Conservation (phyloP, 345 rosid species). For the Gossypium arboreum region DNA sequence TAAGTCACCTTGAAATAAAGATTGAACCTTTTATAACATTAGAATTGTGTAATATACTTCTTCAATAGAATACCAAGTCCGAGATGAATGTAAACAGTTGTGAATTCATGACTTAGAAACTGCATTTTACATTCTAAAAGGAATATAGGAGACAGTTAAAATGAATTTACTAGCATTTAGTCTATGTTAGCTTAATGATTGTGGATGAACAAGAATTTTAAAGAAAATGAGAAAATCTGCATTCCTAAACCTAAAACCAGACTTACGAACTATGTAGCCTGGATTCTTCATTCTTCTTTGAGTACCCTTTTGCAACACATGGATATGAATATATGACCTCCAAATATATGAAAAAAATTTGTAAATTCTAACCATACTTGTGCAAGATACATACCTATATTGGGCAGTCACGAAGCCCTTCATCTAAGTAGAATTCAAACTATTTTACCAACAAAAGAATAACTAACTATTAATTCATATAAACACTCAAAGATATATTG, state of each 20-base stretch:
- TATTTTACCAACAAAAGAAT: conserved; percentile 7
- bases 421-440: conserved; percentile 9
- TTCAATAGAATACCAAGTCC: not conserved
- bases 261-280: conserved; percentile 24
- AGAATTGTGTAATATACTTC: not conserved
- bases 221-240: conserved; percentile 13
- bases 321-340: no score
- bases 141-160: conserved; percentile 5
- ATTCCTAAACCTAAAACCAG: conserved; percentile 30
- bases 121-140: conserved; percentile 12
- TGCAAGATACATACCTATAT: no score
- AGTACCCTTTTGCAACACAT: no score
- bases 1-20: not conserved
- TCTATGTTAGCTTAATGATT: conserved; percentile 6
- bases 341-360: no score
- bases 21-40: not conserved
- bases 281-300: no score
- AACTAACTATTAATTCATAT: conserved; percentile 18
- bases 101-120: not conserved
- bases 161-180: conserved; percentile 12
- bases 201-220: conserved; percentile 3
- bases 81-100: not conserved
- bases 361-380: no score
- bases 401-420: not conserved
- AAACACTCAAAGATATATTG: conserved; percentile 12